Conservation (phyloP, 2,329 filamentous ascomycete species). For the Helotiales sp. region DNA sequence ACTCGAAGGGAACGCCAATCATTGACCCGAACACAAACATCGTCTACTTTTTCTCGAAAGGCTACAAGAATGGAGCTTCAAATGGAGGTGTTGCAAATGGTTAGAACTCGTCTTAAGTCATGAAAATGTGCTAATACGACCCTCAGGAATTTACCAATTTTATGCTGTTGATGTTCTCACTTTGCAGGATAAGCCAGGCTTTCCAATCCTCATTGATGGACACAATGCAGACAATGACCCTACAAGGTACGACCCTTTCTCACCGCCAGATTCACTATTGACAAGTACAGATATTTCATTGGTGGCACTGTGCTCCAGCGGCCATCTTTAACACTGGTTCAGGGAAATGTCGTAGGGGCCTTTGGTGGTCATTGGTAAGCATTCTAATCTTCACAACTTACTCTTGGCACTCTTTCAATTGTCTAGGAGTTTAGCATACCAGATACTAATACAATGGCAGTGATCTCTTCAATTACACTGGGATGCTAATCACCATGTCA, state of each 20-base stretch:
- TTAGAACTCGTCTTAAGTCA: background rate
- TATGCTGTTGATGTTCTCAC: constrained; percentile 38
- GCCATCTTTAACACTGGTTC: constrained; percentile 41
- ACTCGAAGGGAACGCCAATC: constrained; percentile 36
- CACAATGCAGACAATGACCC: constrained; percentile 45
- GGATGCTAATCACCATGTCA: constrained; percentile 36
- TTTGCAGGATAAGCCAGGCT: constrained; percentile 39
- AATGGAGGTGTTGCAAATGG: constrained; percentile 30
- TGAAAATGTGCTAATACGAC: background rate
- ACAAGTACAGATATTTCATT: constrained; percentile 39
- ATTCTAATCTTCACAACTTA: no score
- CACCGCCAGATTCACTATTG: background rate
- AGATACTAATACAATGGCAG: no score
- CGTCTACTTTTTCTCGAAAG: constrained; percentile 41
- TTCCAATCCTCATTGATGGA: constrained; percentile 47
- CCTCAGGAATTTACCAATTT: constrained; percentile 31
- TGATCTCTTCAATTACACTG: constrained; percentile 47
- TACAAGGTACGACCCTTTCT: constrained; percentile 29
- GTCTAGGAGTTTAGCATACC: no score
- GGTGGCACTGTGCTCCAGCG: constrained; percentile 48
- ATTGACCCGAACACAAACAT: constrained; percentile 38
- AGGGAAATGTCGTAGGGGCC: constrained; percentile 44
- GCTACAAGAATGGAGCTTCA: constrained; percentile 34
- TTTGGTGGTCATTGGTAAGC: constrained; percentile 52
- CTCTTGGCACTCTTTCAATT: no score